Evolutionary conservation across 768 basidiomycete species (phyloP), one percentile per base, ranked within the genome.

Genomic region (Calocybe gangraenosa): DNA sequence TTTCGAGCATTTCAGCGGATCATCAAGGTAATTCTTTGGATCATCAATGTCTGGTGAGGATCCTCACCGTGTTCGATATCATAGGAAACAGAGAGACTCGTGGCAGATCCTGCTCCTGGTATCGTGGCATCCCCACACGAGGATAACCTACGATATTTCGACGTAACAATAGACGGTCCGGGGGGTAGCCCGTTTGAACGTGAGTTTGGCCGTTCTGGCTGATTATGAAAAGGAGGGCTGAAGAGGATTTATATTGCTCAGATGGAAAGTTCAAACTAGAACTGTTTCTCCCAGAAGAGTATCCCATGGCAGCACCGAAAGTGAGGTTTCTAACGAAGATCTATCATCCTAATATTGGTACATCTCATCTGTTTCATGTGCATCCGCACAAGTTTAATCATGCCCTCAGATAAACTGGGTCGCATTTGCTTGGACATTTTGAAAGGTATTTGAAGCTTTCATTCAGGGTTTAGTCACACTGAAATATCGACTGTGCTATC

Each of bases 331-430:
- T 96, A 56, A 96, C 94, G 46, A 94, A 93, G 84, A 95, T 97
- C 73, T 94, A 95, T 73, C 93, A 97, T 66, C 94, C 96, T 38
- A 99, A 99, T 66, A 99, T 99, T 69, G 95, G 95, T 96, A 61
- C 58, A 89, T 67, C 37, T 28, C 25, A 28, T 28, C 19, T 15
- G 7, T 39, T 36, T 21, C 30, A 31, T 34, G 25, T 41, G 17
- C 18, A n/a, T 1, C 39, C 20, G n/a, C 39, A 17, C 5, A 10
- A 28, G 21, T 23, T 28, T 54, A 19, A 49, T 23, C 33, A 35
- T 39, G n/a, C 20, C 22, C 37, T 22, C 56, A 98, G 95, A 99
- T 68, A 99, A 99, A 67, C 86, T 99, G 22, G 96, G 96, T 28
- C 82, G 96, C 15, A 99, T 99, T 68, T 99, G 96, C 66, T 70